Conservation (phyloP, 176 grass and related monocot genomes). For the Aegilops tauschii region DNA sequence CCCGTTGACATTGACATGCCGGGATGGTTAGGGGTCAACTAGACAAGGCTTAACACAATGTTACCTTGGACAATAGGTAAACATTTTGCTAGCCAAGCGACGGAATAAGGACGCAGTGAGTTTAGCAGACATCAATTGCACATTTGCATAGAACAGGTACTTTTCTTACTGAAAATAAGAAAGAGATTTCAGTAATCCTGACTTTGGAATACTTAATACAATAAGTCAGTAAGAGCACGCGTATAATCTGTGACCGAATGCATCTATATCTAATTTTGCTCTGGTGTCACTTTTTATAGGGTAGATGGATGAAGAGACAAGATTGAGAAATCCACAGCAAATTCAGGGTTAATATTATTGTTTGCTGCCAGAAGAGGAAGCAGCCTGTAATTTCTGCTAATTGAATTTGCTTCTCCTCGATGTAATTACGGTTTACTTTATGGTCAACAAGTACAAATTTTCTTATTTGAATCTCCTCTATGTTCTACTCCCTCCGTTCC, state of each 20-base stretch:
- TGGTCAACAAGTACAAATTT: neutral
- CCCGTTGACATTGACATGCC: neutral
- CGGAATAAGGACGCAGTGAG: neutral
- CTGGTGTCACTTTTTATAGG: neutral
- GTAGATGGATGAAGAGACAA: neutral
- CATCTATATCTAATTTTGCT: neutral
- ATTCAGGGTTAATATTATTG: neutral
- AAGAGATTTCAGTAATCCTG: neutral
- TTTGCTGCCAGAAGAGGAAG: neutral
- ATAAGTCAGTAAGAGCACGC: neutral
- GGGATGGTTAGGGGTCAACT: neutral
- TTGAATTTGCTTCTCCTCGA: neutral
- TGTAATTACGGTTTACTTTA: neutral
- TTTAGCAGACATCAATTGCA: neutral
- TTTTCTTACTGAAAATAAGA: neutral
- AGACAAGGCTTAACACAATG: constrained; percentile 31
- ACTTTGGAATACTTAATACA: neutral
- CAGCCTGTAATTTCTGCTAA: neutral
- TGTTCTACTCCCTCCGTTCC: neutral
- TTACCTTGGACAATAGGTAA: constrained; percentile 36
- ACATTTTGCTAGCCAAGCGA: constrained; percentile 2
- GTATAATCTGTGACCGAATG: neutral
- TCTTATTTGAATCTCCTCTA: neutral
- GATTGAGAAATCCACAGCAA: neutral
- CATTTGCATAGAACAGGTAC: neutral